These are phyloP conservation scores for Crithidia bombi DNA, from an alignment of 208 protist genomes.

Conservation along the genomic window DNA sequence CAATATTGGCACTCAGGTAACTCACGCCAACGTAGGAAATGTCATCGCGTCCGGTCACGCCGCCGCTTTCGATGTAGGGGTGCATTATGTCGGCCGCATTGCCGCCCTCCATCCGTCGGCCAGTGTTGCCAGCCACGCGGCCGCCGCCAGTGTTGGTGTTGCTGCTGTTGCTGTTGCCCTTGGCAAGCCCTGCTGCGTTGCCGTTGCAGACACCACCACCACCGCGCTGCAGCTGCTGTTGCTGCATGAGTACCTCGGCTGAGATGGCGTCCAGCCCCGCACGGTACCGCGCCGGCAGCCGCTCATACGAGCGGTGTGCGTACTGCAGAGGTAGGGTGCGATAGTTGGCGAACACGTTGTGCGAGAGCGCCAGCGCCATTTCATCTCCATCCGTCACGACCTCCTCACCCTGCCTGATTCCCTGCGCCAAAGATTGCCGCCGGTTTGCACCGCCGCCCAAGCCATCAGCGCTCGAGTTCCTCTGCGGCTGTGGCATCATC, in stretches of 20 bases:
- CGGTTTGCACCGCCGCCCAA: not conserved
- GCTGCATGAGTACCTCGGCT: slow-evolving; percentile 25
- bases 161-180: not conserved
- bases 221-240: slow-evolving; percentile 15
- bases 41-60: slow-evolving; percentile 4
- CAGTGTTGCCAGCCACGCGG: not conserved
- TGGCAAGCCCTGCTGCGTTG: not conserved
- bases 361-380: slow-evolving; percentile 4
- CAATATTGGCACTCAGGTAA: slow-evolving; percentile 13
- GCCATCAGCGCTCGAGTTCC: not conserved
- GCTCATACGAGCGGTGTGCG: slow-evolving; percentile 43
- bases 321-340: slow-evolving; percentile 45
- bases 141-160: not conserved
- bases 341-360: slow-evolving; percentile 74
- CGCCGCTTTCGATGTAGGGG: not conserved
- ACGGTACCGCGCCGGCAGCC: slow-evolving; percentile 49
- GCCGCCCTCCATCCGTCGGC: slow-evolving; percentile 6
- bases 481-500: not conserved
- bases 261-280: slow-evolving; percentile 65
- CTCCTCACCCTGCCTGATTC: not conserved
- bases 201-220: not conserved
- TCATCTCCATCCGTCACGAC: slow-evolving; percentile 13
- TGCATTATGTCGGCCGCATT: not conserved
- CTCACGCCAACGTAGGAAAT: slow-evolving; percentile 29
- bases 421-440: not conserved